phyloP scores from a whole-genome alignment of 805 yeast genomes.

The Candida corydali region DNA sequence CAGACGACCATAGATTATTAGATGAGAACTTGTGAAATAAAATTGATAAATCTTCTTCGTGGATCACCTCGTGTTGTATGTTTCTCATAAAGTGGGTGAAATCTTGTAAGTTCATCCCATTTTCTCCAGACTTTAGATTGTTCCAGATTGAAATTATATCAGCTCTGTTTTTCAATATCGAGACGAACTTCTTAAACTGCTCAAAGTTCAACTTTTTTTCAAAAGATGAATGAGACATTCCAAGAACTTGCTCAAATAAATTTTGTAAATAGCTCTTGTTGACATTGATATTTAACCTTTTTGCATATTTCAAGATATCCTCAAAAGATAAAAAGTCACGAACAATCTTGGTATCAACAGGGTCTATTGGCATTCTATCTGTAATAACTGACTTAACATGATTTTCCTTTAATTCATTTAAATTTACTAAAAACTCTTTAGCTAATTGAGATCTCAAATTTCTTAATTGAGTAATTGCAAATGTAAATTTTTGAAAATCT shows the following conservation, averaged over 20 bases:
- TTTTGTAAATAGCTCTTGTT: slow-evolving; percentile 46
- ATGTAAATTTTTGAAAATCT: slow-evolving; percentile 52
- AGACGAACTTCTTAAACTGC: slow-evolving; percentile 75
- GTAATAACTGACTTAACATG: slow-evolving; percentile 20
- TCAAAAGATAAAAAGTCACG: slow-evolving; percentile 48
- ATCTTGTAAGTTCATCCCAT: slow-evolving; percentile 16
- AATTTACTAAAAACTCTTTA: slow-evolving; percentile 45
- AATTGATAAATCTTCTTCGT: slow-evolving; percentile 22
- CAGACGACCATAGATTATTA: slow-evolving; percentile 19
- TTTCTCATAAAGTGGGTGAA: slow-evolving; percentile 39
- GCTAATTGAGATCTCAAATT: slow-evolving; percentile 61
- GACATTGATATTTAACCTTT: slow-evolving; percentile 68
- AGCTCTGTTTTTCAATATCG: slow-evolving; percentile 55
- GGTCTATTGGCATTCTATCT: slow-evolving; percentile 12
- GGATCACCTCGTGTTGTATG: slow-evolving; percentile 45
- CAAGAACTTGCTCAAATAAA: slow-evolving; percentile 36
- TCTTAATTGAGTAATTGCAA: slow-evolving; percentile 58
- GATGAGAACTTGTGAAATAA: slow-evolving; percentile 25
- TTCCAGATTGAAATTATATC: slow-evolving; percentile 58
- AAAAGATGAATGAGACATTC: slow-evolving; percentile 18
- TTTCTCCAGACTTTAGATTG: slow-evolving; percentile 15
- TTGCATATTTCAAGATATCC: slow-evolving; percentile 64
- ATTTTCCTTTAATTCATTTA: slow-evolving; percentile 31
- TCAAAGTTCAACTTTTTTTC: slow-evolving; percentile 50
- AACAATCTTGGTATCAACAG: slow-evolving; percentile 10